Percentiles rank a stretch among this genome's conserved stretches.
These are phyloP conservation scores for Clonostachys rhizophaga DNA, from an alignment of 2,329 filamentous ascomycete genomes.

Conservation along the genomic window DNA sequence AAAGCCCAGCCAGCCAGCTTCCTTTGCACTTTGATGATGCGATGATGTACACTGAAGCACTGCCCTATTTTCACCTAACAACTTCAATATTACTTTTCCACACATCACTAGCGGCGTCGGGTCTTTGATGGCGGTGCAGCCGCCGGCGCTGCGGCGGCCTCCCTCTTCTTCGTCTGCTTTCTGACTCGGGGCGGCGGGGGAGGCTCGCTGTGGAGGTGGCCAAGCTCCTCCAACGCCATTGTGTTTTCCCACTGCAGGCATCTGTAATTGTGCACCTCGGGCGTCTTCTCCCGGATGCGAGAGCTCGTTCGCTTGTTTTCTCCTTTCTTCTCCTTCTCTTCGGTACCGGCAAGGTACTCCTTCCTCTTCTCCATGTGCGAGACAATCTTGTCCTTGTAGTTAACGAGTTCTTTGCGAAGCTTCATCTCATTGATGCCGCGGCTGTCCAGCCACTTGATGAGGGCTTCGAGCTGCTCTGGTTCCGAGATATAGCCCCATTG, in stretches of 20 bases:
- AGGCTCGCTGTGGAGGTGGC: constrained; percentile 51
- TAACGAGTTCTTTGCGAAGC: constrained; percentile 78
- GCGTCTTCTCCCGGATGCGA: constrained; percentile 38
- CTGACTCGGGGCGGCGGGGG: constrained; percentile 44
- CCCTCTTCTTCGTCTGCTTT: constrained; percentile 48
- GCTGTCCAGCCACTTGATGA: constrained; percentile 85
- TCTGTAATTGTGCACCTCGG: constrained; percentile 38
- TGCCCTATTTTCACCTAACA: no score
- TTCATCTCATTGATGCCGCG: constrained; percentile 83
- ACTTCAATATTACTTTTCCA: no score
- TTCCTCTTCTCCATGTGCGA: constrained; percentile 77
- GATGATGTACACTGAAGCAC: no score
- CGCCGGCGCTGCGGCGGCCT: constrained; percentile 25
- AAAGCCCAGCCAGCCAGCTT: no score
- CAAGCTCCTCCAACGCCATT: constrained; percentile 50
- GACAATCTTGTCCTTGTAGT: constrained; percentile 71
- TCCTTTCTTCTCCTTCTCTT: constrained; percentile 27
- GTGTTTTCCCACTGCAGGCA: constrained; percentile 53
- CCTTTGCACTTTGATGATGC: no score
- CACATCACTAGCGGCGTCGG: not conserved
- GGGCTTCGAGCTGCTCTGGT: constrained; percentile 67
- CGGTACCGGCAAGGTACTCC: constrained; percentile 51
- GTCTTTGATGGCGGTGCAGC: constrained; percentile 20
- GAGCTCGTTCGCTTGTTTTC: constrained; percentile 38
- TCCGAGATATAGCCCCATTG: constrained; percentile 94